Evolutionary conservation across 1,284 basidiomycete species (phyloP), one percentile per base, ranked within the genome.

Genomic region (Ustilago loliicola): DNA sequence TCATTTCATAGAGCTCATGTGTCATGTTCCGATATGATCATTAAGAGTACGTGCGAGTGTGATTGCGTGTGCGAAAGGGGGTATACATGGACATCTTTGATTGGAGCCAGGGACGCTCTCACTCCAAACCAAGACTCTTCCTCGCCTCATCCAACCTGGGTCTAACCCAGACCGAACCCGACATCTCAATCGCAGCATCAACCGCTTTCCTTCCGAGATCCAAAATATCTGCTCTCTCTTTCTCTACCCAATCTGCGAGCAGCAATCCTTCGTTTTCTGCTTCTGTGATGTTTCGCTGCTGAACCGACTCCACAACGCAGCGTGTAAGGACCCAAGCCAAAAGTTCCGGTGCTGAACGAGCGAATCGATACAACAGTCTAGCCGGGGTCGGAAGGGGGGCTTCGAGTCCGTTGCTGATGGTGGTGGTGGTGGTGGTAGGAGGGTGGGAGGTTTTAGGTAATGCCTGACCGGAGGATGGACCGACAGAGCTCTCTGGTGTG

Each of bases 101-200:
- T n/a, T n/a, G n/a, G n/a, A n/a, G n/a, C n/a, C n/a, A n/a, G n/a
- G n/a, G n/a, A n/a, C n/a, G n/a, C n/a, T n/a, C n/a, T n/a, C n/a
- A 77, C 2, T 72, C 63, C 11, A 77, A 13, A 0, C 74, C 70
- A 25, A 77, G 34, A 52, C 74, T 77, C 60, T 56, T 72, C 45
- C 74, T 59, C 1, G 84, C 84, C 25, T 84, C 83, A 48, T 85
- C 80, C 11, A 85, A 54, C 25, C 83, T 73, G 1, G 84, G 84
- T 7, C 79, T 55, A 3, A 85, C 84, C 84, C 84, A 85, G 2
- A 80, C 71, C 48, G 72, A 77, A 2, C 84, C 84, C 32, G 71
- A 76, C 61, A 83, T 57, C 36, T 80, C 77, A 38, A 85, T 85
- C 10, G 83, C 83, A 2, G 61, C 61, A n/a, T 64, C 63, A 1